Conservation (phyloP, 106 monocot genomes). For the Dendrobium chrysotoxum region DNA sequence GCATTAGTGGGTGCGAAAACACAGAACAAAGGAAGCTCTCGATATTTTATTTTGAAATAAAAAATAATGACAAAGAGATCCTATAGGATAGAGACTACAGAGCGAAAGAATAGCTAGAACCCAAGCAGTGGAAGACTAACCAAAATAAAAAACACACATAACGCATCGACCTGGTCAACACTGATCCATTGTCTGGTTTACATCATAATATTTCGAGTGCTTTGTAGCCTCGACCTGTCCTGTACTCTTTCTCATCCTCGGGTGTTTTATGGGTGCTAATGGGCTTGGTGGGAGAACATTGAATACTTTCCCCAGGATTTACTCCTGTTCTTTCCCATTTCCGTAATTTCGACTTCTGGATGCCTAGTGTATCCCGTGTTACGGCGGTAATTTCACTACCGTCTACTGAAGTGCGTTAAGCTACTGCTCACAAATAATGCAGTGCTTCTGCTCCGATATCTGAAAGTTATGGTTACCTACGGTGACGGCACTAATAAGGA, state of each 20-base stretch:
- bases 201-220: neutral
- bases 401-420: neutral
- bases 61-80: too few relatives aligned
- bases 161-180: neutral
- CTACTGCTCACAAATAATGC: neutral
- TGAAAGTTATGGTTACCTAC: neutral
- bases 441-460: neutral
- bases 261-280: neutral
- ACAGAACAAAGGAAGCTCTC: too few relatives aligned
- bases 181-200: neutral
- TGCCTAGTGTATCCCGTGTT: neutral
- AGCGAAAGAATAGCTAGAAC: too few relatives aligned
- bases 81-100: too few relatives aligned
- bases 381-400: neutral
- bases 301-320: neutral
- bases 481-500: neutral
- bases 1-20: too few relatives aligned
- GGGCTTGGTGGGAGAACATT: neutral
- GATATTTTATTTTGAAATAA: too few relatives aligned
- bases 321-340: neutral
- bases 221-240: neutral
- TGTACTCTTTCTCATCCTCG: neutral
- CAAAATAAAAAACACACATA: too few relatives aligned
- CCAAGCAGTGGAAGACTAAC: too few relatives aligned
- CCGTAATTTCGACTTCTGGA: slow-evolving; percentile 7